These are phyloP conservation scores for Periconia digitata DNA, from an alignment of 2,329 filamentous ascomycete genomes.

Conservation along the genomic window DNA sequence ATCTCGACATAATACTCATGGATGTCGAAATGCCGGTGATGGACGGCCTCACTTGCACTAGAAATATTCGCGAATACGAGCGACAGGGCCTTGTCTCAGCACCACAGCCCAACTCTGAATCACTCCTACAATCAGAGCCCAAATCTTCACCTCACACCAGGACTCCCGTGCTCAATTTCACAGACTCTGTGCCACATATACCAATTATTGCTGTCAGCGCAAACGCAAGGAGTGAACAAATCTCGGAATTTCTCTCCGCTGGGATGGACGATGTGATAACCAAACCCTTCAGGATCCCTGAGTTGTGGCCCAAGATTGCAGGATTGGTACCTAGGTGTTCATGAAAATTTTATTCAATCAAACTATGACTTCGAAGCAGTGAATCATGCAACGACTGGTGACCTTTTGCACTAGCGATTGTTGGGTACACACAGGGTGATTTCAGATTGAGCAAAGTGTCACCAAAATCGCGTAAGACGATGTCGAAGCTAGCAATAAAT, in stretches of 20 bases:
- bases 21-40: conserved; percentile 41
- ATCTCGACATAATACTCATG: conserved; percentile 31
- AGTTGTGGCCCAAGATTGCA: conserved; percentile 9
- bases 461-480: no score
- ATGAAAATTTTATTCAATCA: no score
- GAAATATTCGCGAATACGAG: conserved; percentile 30
- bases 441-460: no score
- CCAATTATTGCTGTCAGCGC: conserved; percentile 39
- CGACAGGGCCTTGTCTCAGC: conserved; percentile 19
- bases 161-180: no score
- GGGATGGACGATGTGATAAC: conserved; percentile 37
- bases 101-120: not conserved
- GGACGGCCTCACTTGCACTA: conserved; percentile 35
- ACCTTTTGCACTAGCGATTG: no score
- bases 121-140: conserved; percentile 3
- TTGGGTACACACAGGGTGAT: no score
- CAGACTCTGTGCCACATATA: not conserved
- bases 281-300: conserved; percentile 13
- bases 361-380: no score
- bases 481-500: no score
- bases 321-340: conserved; percentile 6
- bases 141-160: not conserved
- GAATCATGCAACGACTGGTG: no score
- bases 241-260: conserved; percentile 28
- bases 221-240: conserved; percentile 38